Conservation (phyloP, 208 protist genomes). For the Strigomonas culicis region DNA sequence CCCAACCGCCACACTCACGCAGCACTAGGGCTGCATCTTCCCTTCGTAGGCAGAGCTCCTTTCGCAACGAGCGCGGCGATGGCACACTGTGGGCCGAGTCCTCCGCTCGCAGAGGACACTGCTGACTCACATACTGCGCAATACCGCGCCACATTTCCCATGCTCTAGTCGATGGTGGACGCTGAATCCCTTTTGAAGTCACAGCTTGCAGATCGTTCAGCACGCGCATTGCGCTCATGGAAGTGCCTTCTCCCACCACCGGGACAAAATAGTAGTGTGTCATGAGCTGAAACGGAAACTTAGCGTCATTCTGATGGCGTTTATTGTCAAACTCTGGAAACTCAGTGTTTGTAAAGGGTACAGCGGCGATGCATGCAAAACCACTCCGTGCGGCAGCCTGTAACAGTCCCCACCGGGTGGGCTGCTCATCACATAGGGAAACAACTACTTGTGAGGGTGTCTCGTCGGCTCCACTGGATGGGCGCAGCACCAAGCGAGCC, state of each 20-base stretch:
- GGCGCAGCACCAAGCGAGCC: neutral
- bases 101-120: too few species aligned
- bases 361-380: conserved; percentile 41
- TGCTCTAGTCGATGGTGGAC: too few species aligned
- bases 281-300: conserved; percentile 51
- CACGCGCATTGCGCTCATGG: too few species aligned
- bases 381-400: conserved; percentile 29
- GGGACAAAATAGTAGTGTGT: conserved; percentile 61
- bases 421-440: conserved; percentile 54
- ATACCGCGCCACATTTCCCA: too few species aligned
- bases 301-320: conserved; percentile 49
- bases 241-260: neutral
- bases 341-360: conserved; percentile 29
- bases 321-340: conserved; percentile 45
- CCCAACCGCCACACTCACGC: too few species aligned
- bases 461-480: neutral
- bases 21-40: too few species aligned
- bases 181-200: too few species aligned
- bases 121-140: too few species aligned
- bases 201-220: too few species aligned
- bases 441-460: conserved; percentile 27
- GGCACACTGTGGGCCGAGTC: too few species aligned
- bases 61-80: too few species aligned
- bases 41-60: too few species aligned
- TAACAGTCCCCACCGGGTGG: conserved; percentile 41